Evolutionary conservation across 805 yeast species (phyloP).

Genomic region (Ogataea trehaloabstinens): DNA sequence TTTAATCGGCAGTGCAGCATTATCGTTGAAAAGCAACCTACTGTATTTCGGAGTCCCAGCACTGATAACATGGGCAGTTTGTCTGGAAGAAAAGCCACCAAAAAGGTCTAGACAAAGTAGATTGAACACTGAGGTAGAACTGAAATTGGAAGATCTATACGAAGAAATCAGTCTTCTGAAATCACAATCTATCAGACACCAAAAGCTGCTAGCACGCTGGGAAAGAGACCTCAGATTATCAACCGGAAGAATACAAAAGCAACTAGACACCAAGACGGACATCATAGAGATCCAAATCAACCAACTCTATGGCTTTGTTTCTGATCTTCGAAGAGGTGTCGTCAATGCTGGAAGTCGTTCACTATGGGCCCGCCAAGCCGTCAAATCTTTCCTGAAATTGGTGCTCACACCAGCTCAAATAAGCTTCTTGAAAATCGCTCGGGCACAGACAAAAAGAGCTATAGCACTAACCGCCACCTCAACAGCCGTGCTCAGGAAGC

Average conservation of each 20-base stretch:
- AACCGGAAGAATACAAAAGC: slow-evolving; percentile 7
- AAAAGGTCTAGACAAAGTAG: slow-evolving; percentile 2
- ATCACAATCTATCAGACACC: slow-evolving; percentile 9
- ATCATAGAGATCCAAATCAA: background rate
- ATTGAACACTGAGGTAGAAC: background rate
- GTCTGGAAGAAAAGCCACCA: slow-evolving; percentile 6
- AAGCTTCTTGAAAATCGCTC: background rate
- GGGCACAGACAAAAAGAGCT: background rate
- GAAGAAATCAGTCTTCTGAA: slow-evolving; percentile 11
- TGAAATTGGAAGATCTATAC: slow-evolving; percentile 11
- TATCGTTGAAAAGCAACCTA: slow-evolving; percentile 12
- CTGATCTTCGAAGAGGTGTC: slow-evolving; percentile 3
- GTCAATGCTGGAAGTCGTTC: background rate
- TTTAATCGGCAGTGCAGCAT: slow-evolving; percentile 11
- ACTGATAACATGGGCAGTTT: slow-evolving; percentile 12
- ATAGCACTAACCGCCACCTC: background rate
- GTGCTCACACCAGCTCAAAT: slow-evolving; percentile 6
- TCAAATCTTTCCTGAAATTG: slow-evolving; percentile 7
- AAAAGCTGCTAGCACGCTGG: slow-evolving; percentile 7
- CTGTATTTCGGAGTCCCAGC: slow-evolving; percentile 13
- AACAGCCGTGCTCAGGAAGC: background rate
- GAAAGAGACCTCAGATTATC: slow-evolving; percentile 11
- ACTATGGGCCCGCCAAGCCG: slow-evolving; percentile 4
- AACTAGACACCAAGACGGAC: background rate
- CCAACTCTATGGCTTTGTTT: slow-evolving; percentile 1